These are phyloP conservation scores for Bjerkandera adusta DNA, from an alignment of 1,284 basidiomycete species.

Conservation along the genomic window DNA sequence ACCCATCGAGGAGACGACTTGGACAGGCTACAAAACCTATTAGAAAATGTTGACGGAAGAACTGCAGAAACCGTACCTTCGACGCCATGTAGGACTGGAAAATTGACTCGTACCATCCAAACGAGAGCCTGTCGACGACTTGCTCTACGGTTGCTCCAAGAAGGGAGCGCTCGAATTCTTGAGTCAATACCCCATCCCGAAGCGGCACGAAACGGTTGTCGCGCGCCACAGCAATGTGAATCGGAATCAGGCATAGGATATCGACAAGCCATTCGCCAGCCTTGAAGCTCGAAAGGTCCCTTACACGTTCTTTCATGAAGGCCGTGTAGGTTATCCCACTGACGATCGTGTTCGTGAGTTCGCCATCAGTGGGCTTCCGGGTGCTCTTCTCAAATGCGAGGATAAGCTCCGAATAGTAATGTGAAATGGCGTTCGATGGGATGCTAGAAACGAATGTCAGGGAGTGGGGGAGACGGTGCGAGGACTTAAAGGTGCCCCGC, in stretches of 20 bases:
- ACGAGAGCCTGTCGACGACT: slow-evolving; percentile 53
- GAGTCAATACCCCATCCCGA: slow-evolving; percentile 53
- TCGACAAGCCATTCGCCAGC: slow-evolving; percentile 64
- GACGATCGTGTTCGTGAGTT: slow-evolving; percentile 37
- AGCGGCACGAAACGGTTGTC: slow-evolving; percentile 61
- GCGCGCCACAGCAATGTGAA: slow-evolving; percentile 55
- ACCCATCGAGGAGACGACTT: slow-evolving; percentile 67
- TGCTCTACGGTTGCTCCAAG: slow-evolving; percentile 57
- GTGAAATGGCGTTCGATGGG: slow-evolving; percentile 32
- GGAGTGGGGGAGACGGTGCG: slow-evolving; percentile 28
- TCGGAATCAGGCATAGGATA: slow-evolving; percentile 60
- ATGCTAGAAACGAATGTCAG: slow-evolving; percentile 45
- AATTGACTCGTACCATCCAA: slow-evolving; percentile 68
- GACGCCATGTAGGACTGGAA: slow-evolving; percentile 60
- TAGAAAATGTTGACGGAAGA: background rate
- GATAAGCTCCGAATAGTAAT: slow-evolving; percentile 47
- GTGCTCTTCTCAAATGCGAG: slow-evolving; percentile 44
- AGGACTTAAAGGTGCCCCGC: slow-evolving; percentile 41
- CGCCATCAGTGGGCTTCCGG: slow-evolving; percentile 48
- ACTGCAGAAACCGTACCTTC: slow-evolving; percentile 36
- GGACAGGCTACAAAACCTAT: slow-evolving; percentile 53
- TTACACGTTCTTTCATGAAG: slow-evolving; percentile 8
- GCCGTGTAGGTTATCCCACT: slow-evolving; percentile 24
- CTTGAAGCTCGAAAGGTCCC: slow-evolving; percentile 37
- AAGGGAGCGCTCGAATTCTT: slow-evolving; percentile 47